Evolutionary conservation across 2,329 filamentous ascomycete genomes (phyloP).

Genomic region (Fusarium irregulare): DNA sequence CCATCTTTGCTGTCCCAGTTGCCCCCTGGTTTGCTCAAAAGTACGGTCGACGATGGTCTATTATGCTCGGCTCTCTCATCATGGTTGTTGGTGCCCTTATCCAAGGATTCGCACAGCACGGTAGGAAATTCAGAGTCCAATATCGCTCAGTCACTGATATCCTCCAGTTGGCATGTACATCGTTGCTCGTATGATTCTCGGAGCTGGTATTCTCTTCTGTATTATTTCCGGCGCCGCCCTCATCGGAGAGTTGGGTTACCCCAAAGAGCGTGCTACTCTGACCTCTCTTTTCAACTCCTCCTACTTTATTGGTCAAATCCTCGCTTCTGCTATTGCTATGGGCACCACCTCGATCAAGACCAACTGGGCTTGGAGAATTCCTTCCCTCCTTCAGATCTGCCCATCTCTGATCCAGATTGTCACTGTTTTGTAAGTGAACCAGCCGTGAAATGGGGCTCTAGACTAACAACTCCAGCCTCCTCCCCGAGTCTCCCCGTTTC

Average conservation of each 20-base stretch:
- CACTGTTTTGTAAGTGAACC: slow-evolving; percentile 52
- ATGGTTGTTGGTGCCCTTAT: slow-evolving; percentile 67
- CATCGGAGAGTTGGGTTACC: slow-evolving; percentile 70
- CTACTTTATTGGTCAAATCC: slow-evolving; percentile 66
- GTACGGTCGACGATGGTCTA: slow-evolving; percentile 60
- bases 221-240: slow-evolving; percentile 69
- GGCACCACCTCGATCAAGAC: slow-evolving; percentile 52
- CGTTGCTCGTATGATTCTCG: slow-evolving; percentile 68
- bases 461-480: slow-evolving; percentile 9
- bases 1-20: slow-evolving; percentile 64
- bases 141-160: not conserved
- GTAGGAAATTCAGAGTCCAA: slow-evolving; percentile 1
- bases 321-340: slow-evolving; percentile 61
- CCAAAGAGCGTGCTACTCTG: slow-evolving; percentile 69
- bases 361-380: slow-evolving; percentile 53
- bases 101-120: slow-evolving; percentile 63
- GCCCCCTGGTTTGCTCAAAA: slow-evolving; percentile 63
- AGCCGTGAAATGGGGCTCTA: accelerated
- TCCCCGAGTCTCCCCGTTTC: slow-evolving; percentile 51
- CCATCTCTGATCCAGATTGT: slow-evolving; percentile 54
- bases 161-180: slow-evolving; percentile 67
- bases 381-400: slow-evolving; percentile 58
- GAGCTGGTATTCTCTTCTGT: slow-evolving; percentile 69
- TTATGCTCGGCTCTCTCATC: slow-evolving; percentile 64
- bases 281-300: slow-evolving; percentile 54